phyloP scores from a whole-genome alignment of 495 filamentous ascomycete genomes.

The Rhizodiscina lignyota region DNA sequence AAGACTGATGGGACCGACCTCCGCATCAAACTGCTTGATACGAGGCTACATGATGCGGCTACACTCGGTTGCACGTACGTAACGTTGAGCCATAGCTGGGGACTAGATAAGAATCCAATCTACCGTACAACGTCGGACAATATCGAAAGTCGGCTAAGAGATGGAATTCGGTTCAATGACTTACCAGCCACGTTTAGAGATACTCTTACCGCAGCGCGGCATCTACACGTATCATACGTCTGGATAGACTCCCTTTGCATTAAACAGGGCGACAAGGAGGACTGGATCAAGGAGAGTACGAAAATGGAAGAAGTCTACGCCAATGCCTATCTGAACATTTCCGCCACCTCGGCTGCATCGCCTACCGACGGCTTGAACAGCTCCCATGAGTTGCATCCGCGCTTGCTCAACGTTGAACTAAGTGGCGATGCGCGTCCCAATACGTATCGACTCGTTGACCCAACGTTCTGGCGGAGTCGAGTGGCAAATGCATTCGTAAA shows the following conservation, averaged over 20 bases:
- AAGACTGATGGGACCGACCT: too few species aligned
- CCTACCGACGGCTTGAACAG: not conserved
- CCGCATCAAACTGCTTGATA: too few species aligned
- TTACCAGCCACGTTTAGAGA: slow-evolving; percentile 3
- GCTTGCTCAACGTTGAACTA: slow-evolving; percentile 1
- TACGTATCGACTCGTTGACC: slow-evolving; percentile 1
- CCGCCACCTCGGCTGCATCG: slow-evolving; percentile 2
- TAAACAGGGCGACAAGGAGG: slow-evolving; percentile 1
- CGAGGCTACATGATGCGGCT: too few species aligned
- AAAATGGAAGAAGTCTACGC: slow-evolving; percentile 4
- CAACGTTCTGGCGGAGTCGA: slow-evolving; percentile 1
- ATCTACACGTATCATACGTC: not conserved
- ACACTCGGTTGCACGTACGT: too few species aligned
- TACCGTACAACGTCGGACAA: slow-evolving; percentile 3
- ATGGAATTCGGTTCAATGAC: not conserved
- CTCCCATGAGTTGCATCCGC: not conserved
- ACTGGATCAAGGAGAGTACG: slow-evolving; percentile 2
- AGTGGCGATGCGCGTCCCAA: not conserved
- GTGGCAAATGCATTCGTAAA: slow-evolving; percentile 1
- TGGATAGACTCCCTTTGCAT: slow-evolving; percentile 3
- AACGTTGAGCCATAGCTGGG: slow-evolving; percentile 7
- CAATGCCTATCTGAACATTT: slow-evolving; percentile 2
- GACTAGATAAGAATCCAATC: slow-evolving; percentile 1
- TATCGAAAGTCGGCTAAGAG: slow-evolving; percentile 1
- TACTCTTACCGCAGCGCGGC: slow-evolving; percentile 1